Evolutionary conservation across 345 rosid genomes (phyloP), one percentile per base, ranked within the genome.

Genomic region (Syzygium jambos): DNA sequence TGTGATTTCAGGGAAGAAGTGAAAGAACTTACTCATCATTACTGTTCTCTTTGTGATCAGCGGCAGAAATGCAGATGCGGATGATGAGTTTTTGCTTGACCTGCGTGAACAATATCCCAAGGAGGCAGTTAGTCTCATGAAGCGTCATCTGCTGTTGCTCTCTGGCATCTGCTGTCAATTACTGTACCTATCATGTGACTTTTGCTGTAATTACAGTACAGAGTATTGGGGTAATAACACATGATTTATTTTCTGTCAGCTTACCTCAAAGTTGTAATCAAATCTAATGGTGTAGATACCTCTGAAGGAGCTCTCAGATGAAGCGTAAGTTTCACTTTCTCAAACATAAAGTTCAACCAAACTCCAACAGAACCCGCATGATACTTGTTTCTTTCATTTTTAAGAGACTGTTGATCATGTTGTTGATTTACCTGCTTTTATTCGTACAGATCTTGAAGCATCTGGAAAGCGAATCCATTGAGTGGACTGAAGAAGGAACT

Each of bases 151-250:
- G 25, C 87, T 90, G 13, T 87, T 56, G 21, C 92, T 94, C 85
- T 88, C 94, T 27, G 96, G 96, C 89, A 92, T 91, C 86, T 87
- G 91, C 59, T 88, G 98, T 95, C 89, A 85, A 95, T 86, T 51
- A 52, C 85, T 84, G 29, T 68, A 7, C 85, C 61, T 91, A 92
- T 93, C 91, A 43, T 88, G 11, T 52, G 12, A 84, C 23, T 52
- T 15, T 4, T 84, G 61, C 43, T 84, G 57, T 29, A 16, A 52
- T 51, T 52, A 51, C 10, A 3, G 8, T 34, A 29, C 17, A 23
- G 25, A 29, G 43, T 38, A 30, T 34, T 52, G 55, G 13, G 52
- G 14, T 84, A 34, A 84, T 13, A 29, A 52, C 56, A 22, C 30
- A 6, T 4, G 14, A 38, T 15, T 41, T 52, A 59, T 68, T 34